A percentile compares a stretch with the other conserved stretches of the same genome.
Evolutionary conservation across 2,329 filamentous ascomycete genomes (phyloP).

Genomic region (Colletotrichum graminicola): DNA sequence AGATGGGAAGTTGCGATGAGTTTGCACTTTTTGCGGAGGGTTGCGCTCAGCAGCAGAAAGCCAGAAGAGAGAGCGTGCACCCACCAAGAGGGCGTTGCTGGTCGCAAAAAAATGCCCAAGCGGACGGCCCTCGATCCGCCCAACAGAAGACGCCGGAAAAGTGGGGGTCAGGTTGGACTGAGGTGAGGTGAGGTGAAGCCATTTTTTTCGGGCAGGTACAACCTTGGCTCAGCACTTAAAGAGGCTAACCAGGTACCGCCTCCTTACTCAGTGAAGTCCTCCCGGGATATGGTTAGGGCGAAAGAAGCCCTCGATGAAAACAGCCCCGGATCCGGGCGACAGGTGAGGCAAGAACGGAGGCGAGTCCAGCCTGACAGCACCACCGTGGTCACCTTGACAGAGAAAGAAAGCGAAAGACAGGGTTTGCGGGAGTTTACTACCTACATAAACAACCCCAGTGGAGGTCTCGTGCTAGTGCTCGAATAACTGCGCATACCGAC

Average conservation of each 20-base stretch:
- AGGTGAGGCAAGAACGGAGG: constrained; percentile 2
- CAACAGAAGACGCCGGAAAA: constrained; percentile 24
- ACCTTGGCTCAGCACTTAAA: constrained; percentile 19
- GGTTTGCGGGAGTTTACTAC: constrained; percentile 20
- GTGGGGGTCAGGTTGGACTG: constrained; percentile 20
- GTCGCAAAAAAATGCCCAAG: constrained; percentile 45
- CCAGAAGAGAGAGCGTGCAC: constrained; percentile 2
- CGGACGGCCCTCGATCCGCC: constrained; percentile 33
- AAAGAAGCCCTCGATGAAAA: constrained; percentile 4
- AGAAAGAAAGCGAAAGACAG: constrained; percentile 8
- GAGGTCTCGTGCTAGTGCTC: constrained; percentile 3
- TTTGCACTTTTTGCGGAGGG: constrained; percentile 31
- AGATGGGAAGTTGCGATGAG: constrained; percentile 42
- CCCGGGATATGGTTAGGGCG: constrained; percentile 8
- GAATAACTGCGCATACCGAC: constrained; percentile 15
- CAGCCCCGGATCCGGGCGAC: neutral
- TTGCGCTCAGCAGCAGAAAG: constrained; percentile 32
- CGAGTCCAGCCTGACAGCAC: constrained; percentile 7
- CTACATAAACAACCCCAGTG: constrained; percentile 14
- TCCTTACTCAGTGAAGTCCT: neutral
- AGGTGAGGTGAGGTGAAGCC: constrained; percentile 12
- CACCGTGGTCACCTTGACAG: neutral
- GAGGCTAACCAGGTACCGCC: constrained; percentile 13
- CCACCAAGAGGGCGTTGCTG: constrained; percentile 26
- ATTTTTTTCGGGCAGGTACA: constrained; percentile 17